Base-by-base conservation (phyloP, 495 filamentous ascomycete genomes). In the Aspergillus olivimuriae region DNA sequence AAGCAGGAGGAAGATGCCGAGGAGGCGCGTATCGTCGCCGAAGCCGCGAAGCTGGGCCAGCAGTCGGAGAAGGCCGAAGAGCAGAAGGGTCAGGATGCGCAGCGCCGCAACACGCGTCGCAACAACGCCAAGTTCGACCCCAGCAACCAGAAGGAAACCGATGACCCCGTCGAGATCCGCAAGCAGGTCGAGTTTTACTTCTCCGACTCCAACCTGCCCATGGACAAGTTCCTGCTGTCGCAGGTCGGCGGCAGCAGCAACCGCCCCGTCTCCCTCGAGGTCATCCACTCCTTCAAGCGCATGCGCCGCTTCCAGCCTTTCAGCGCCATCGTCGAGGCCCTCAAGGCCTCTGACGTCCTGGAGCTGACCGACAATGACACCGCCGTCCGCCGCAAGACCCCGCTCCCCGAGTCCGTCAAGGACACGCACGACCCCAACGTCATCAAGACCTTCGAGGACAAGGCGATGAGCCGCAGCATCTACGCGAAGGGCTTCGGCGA, bases 141-240 rank as follows among this genome's bases (percentile, higher is more conserved):
- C 18, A 73, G 73, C 22, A 57, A 65, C 14, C 75, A 77, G 44
- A 67, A 78, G 33, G 77, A 81, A 48, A 82, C 79, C 15, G 76
- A 82, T 39, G 86, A 95, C 56, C 83, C 84, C 2, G 74, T 73
- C 21, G 74, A 83, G 58, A 92, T 95, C 51, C 81, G 87, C 44
- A 83, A 83, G 50, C 87, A 94, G 72, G 89, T 95, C 43, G 91
- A 99, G 57, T 99, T 96, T 61, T 99, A 97, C 69, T 95, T 99
- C 65, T 84, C 85, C 46, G 87, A 95, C 61, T 84, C 83, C 51
- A 99, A 99, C 59, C 78, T 97, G 0, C 83, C 83, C 33, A 76
- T 75, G 51, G 92, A 99, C 66, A 84, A 87, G 57, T 91, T 88
- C 68, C 75, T 99, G 28, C 83, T 89, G 68, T 65, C 75, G 44